Base-by-base conservation (phyloP, 768 basidiomycete genomes). In the Pleurotus eryngii region DNA sequence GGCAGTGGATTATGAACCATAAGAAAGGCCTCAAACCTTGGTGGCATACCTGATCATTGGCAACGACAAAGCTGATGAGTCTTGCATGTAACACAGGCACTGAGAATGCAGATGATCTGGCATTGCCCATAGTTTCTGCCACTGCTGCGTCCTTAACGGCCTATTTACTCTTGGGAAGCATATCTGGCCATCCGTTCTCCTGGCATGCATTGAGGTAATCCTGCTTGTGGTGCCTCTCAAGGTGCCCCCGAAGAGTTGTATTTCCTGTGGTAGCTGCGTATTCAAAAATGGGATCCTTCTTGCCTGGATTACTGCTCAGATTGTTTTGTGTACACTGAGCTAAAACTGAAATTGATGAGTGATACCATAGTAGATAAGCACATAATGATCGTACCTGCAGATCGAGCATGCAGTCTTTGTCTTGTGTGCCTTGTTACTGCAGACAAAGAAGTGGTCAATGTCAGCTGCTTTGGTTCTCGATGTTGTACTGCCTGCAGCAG, bases 41-140 rank as follows among this genome's bases (percentile, higher is more conserved):
- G 22, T 4, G 22, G 39, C 37, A 40, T 54, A 54, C 51, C 46
- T 57, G 56, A 39, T 57, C 48, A 38, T 57, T 48, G 15, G 56
- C 56, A n/a, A 57, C 56, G 37, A 57, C 49, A 17, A 57, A 57
- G 38, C 49, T 49, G 15, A 57, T 27, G 17, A 57, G 26, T 35
- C 24, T 22, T 27, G n/a, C 35, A 5, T 27, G 37, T 22, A 57
- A 30, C 14, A 18, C 27, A 9, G 17, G 14, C 18, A 27, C 30
- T 8, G 56, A 51, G 48, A 57, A 57, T 42, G 12, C 14, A 2
- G 17, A 12, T 5, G 3, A 12, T 2, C 14, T 2, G 3, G 39
- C 39, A 3, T 12, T 42, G 14, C 14, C 39, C 39, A 5, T 17
- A 12, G 39, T 17, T 42, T 12, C 39, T 3, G 5, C 39, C 17